A percentile compares a stretch with the other conserved stretches of the same genome.
phyloP scores from a whole-genome alignment of 2,329 filamentous ascomycete species.

The Huntiella savannae region DNA sequence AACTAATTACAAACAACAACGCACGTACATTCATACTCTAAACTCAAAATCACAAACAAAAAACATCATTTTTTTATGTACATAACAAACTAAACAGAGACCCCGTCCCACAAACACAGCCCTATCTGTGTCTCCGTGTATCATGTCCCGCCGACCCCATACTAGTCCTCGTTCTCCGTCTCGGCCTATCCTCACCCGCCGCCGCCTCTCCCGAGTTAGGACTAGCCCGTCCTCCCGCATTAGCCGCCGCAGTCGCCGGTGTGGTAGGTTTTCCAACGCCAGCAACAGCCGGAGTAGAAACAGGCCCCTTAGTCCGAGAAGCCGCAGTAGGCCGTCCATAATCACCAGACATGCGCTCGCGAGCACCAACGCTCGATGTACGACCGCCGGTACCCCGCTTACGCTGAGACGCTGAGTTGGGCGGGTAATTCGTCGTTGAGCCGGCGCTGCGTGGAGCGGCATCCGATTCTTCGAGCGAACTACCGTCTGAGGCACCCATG shows the following conservation, averaged over 20 bases:
- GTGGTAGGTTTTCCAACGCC: conserved; percentile 3
- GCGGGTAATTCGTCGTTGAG: conserved; percentile 5
- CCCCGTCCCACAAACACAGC: not conserved
- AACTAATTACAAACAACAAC: not conserved
- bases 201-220: conserved; percentile 5
- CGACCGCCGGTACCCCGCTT: conserved; percentile 1
- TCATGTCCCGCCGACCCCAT: conserved; percentile 1
- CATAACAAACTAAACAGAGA: not conserved
- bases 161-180: conserved; percentile 5
- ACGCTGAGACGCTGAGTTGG: conserved; percentile 6
- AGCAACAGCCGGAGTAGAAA: not conserved
- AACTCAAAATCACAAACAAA: not conserved
- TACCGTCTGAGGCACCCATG: conserved; percentile 1
- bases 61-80: not conserved
- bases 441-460: not conserved
- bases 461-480: conserved; percentile 7
- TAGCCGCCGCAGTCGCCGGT: conserved; percentile 4
- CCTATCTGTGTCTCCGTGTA: conserved; percentile 10
- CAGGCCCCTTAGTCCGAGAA: conserved; percentile 6
- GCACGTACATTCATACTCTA: not conserved
- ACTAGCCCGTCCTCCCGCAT: conserved; percentile 4
- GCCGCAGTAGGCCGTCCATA: conserved; percentile 1
- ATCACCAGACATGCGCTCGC: conserved; percentile 6
- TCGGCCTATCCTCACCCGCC: conserved; percentile 1
- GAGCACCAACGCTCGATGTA: conserved; percentile 9